These are phyloP conservation scores for Basidiobolus heterosporus DNA, from an alignment of 371 early-diverging fungal genomes.

Conservation along the genomic window DNA sequence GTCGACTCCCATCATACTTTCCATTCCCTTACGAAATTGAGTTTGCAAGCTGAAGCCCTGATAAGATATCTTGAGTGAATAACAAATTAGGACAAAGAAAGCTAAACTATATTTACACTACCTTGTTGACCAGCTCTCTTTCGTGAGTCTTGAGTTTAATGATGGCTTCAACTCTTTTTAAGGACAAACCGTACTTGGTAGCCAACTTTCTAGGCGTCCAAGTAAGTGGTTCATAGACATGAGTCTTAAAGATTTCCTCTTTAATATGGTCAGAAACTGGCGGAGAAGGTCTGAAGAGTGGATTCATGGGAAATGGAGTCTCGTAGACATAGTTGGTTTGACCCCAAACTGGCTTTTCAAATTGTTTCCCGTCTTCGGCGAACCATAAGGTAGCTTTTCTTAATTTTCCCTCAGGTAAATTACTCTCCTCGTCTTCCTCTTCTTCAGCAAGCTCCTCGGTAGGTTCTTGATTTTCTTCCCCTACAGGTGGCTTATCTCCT, in stretches of 20 bases:
- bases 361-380: no score
- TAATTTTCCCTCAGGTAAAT: no score
- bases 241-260: slow-evolving; percentile 56
- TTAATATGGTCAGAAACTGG: slow-evolving; percentile 56
- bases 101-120: slow-evolving; percentile 15
- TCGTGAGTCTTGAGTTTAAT: slow-evolving; percentile 68
- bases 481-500: no score
- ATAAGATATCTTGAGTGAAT: neutral
- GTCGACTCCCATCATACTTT: slow-evolving; percentile 54
- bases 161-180: slow-evolving; percentile 80
- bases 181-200: slow-evolving; percentile 49
- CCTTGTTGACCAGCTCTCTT: slow-evolving; percentile 39
- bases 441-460: no score
- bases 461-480: no score
- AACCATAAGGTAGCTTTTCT: no score
- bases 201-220: slow-evolving; percentile 64
- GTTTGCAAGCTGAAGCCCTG: slow-evolving; percentile 38
- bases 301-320: slow-evolving; percentile 77
- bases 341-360: no score
- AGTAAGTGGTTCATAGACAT: slow-evolving; percentile 17
- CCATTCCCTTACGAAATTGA: slow-evolving; percentile 62
- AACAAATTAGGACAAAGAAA: slow-evolving; percentile 1
- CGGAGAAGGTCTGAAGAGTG: slow-evolving; percentile 57
- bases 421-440: no score
- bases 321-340: no score